These are phyloP conservation scores for Aspergillus sclerotialis DNA, from an alignment of 2,329 filamentous ascomycete genomes.

Conservation along the genomic window DNA sequence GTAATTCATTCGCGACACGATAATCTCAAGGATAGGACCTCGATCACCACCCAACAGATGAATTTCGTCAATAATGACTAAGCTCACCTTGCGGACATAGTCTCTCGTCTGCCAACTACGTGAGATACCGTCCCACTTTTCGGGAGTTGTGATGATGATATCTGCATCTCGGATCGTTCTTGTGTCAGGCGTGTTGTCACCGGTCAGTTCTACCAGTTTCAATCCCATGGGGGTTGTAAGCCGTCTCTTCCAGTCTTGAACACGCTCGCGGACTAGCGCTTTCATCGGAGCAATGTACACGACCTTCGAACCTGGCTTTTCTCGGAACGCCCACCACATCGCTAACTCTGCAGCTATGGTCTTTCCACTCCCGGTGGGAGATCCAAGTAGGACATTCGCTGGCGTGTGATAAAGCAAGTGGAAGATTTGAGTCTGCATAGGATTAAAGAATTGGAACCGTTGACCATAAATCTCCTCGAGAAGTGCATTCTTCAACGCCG, in stretches of 20 bases:
- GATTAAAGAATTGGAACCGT: slow-evolving; percentile 94
- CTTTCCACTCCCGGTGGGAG: slow-evolving; percentile 94
- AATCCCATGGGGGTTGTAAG: slow-evolving; percentile 76
- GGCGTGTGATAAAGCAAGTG: slow-evolving; percentile 90
- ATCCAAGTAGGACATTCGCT: slow-evolving; percentile 87
- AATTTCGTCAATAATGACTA: slow-evolving; percentile 98
- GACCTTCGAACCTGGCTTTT: slow-evolving; percentile 90
- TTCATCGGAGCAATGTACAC: slow-evolving; percentile 99
- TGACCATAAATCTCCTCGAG: slow-evolving; percentile 83
- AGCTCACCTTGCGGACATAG: slow-evolving; percentile 87
- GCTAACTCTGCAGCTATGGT: slow-evolving; percentile 92
- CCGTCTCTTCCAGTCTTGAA: slow-evolving; percentile 86
- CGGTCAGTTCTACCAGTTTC: slow-evolving; percentile 90
- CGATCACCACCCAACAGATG: slow-evolving; percentile 94
- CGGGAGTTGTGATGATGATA: slow-evolving; percentile 97
- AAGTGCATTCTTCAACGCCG: slow-evolving; percentile 76
- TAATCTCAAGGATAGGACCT: slow-evolving; percentile 96
- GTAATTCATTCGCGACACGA: slow-evolving; percentile 91
- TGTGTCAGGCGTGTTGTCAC: slow-evolving; percentile 96
- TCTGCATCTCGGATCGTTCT: slow-evolving; percentile 92
- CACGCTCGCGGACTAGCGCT: slow-evolving; percentile 89
- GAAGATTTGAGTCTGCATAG: slow-evolving; percentile 99
- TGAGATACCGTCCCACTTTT: slow-evolving; percentile 99
- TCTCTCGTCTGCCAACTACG: slow-evolving; percentile 97
- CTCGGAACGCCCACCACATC: slow-evolving; percentile 99